These are phyloP conservation scores for Diaporthe citriasiana DNA, from an alignment of 2,329 filamentous ascomycete species.

Conservation along the genomic window DNA sequence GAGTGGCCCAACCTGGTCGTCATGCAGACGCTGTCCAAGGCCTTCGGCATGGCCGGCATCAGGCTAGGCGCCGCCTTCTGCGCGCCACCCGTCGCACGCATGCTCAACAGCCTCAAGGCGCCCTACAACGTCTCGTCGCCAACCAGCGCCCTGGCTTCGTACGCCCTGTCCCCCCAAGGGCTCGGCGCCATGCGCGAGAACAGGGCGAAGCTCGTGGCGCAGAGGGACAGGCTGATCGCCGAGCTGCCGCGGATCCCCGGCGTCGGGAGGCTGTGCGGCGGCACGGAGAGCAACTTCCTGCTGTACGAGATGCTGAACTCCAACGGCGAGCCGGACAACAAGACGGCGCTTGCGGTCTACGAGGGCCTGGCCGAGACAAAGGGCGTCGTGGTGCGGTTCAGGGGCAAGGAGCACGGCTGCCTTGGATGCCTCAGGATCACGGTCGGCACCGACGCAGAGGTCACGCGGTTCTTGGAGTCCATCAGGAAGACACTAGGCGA, in stretches of 20 bases:
- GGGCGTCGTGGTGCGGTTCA: constrained; percentile 93
- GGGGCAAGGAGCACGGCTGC: constrained; percentile 93
- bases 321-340: constrained; percentile 82
- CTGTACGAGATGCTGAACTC: constrained; percentile 88
- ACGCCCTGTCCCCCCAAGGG: constrained; percentile 77
- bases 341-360: constrained; percentile 83
- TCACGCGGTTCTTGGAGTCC: constrained; percentile 81
- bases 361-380: constrained; percentile 85
- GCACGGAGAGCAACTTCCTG: constrained; percentile 87
- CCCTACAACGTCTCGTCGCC: constrained; percentile 96
- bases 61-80: constrained; percentile 90
- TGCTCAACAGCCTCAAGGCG: constrained; percentile 94
- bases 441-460: constrained; percentile 89
- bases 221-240: constrained; percentile 81
- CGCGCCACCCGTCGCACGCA: constrained; percentile 77
- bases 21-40: constrained; percentile 98
- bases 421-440: constrained; percentile 91
- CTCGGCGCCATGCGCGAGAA: constrained; percentile 81
- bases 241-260: constrained; percentile 83
- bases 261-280: constrained; percentile 85
- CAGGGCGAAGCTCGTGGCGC: constrained; percentile 76
- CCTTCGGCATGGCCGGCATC: constrained; percentile 95
- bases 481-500: constrained; percentile 66
- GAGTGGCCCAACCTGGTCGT: constrained; percentile 97
- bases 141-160: constrained; percentile 83